Evolutionary conservation across 768 basidiomycete genomes (phyloP).

Genomic region (Suillus placidus): DNA sequence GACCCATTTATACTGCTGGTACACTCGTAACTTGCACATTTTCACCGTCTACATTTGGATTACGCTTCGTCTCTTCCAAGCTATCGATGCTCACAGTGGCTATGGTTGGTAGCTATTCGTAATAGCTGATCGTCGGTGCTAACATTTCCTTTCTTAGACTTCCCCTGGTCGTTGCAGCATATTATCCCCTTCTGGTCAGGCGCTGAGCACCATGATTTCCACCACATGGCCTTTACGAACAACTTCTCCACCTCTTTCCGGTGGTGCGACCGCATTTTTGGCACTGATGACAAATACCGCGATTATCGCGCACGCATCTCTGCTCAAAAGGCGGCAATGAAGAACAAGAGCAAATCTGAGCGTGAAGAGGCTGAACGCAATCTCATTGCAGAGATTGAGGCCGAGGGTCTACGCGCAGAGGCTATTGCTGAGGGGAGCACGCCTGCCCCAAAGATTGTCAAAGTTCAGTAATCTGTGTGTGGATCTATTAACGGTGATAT

Average conservation of each 20-base stretch:
- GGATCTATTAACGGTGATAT: not conserved
- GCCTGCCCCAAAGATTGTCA: conserved; percentile 22
- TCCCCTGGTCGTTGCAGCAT: conserved; percentile 96
- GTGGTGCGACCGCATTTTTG: conserved; percentile 88
- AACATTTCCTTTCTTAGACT: conserved; percentile 52
- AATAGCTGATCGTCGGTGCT: not conserved
- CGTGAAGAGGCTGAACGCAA: conserved; percentile 57
- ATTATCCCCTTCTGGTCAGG: conserved; percentile 96
- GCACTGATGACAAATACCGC: conserved; percentile 89
- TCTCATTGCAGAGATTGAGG: conserved; percentile 70
- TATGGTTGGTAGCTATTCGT: conserved; percentile 63
- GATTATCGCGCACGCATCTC: conserved; percentile 72
- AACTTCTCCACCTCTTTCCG: conserved; percentile 95
- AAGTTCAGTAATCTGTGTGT: conserved; percentile 26
- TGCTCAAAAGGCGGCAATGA: conserved; percentile 60
- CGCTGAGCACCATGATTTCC: conserved; percentile 97
- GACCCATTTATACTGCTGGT: conserved; percentile 87
- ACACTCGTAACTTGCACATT: conserved; percentile 79
- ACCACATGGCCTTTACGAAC: conserved; percentile 95
- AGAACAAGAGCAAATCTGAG: conserved; percentile 56
- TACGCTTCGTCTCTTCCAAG: conserved; percentile 91
- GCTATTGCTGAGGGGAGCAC: conserved; percentile 47
- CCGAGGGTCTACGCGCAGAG: conserved; percentile 73
- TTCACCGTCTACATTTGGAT: conserved; percentile 95
- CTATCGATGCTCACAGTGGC: conserved; percentile 95